These are phyloP conservation scores for Pyronema domesticum DNA, from an alignment of 495 filamentous ascomycete genomes.

Conservation along the genomic window DNA sequence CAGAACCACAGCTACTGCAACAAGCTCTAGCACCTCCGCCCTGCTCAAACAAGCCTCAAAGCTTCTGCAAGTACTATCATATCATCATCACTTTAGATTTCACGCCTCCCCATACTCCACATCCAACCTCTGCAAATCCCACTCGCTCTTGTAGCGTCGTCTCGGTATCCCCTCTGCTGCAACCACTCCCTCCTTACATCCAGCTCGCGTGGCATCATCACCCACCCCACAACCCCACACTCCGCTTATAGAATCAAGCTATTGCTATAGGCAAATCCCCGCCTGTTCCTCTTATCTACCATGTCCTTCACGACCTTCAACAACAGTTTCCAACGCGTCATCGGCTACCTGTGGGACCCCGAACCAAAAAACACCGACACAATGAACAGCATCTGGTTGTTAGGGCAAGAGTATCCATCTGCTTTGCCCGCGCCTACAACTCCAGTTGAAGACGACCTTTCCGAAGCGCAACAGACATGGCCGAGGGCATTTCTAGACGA, in stretches of 20 bases:
- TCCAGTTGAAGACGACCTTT: conserved; percentile 13
- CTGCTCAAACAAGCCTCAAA: no score
- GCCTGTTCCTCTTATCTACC: conserved; percentile 10
- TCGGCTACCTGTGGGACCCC: conserved; percentile 81
- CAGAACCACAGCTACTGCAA: no score
- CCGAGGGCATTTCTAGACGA: conserved; percentile 74
- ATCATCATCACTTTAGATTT: no score
- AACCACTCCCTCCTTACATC: no score
- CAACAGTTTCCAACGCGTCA: conserved; percentile 57
- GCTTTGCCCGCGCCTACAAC: conserved; percentile 8
- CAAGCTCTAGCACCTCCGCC: no score
- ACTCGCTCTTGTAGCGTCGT: no score
- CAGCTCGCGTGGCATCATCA: not conserved
- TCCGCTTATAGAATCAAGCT: not conserved
- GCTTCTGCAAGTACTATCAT: no score
- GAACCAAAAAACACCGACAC: conserved; percentile 67
- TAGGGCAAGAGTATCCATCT: conserved; percentile 55
- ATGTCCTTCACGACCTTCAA: conserved; percentile 27
- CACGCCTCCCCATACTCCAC: no score
- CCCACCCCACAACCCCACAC: conserved; percentile 1
- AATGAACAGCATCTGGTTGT: conserved; percentile 65
- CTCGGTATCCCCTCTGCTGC: no score
- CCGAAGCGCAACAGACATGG: conserved; percentile 47
- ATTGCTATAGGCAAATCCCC: not conserved
- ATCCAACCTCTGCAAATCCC: no score